Evolutionary conservation across 169 alveolate genomes (phyloP).

Genomic region (Eimeria praecox): DNA sequence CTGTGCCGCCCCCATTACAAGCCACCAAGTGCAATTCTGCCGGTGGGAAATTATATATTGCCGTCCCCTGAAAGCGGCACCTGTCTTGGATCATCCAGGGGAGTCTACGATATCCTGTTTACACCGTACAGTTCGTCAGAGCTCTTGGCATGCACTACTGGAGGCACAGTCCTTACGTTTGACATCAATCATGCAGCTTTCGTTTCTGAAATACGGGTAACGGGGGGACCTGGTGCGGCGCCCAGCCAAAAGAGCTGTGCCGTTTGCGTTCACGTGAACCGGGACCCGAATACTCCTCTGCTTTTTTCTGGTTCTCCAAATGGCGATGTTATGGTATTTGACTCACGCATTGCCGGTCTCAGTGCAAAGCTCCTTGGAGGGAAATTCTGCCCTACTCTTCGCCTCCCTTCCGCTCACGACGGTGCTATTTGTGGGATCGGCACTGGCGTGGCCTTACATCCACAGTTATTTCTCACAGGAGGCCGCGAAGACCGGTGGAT

Average conservation of each 20-base stretch:
- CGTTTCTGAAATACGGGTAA: constrained; percentile 39
- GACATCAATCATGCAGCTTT: constrained; percentile 59
- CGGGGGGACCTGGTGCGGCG: neutral
- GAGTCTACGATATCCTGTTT: constrained; percentile 14
- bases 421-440: constrained; percentile 75
- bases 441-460: constrained; percentile 52
- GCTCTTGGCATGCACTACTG: constrained; percentile 57
- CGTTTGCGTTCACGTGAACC: constrained; percentile 27
- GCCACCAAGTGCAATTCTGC: constrained; percentile 38
- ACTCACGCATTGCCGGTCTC: constrained; percentile 32
- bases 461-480: constrained; percentile 68
- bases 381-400: constrained; percentile 62
- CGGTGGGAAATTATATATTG: constrained; percentile 15
- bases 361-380: constrained; percentile 43
- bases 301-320: constrained; percentile 46
- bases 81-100: neutral
- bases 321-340: constrained; percentile 61
- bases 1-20: constrained; percentile 71
- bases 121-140: constrained; percentile 18
- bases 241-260: neutral
- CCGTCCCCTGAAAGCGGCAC: neutral
- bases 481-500: constrained; percentile 81
- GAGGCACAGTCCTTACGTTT: neutral
- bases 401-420: constrained; percentile 69
- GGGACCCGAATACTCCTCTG: constrained; percentile 54